Percentiles rank a stretch among this genome's conserved stretches.
Conservation (phyloP, 345 rosid species). For the Ailanthus altissimus region DNA sequence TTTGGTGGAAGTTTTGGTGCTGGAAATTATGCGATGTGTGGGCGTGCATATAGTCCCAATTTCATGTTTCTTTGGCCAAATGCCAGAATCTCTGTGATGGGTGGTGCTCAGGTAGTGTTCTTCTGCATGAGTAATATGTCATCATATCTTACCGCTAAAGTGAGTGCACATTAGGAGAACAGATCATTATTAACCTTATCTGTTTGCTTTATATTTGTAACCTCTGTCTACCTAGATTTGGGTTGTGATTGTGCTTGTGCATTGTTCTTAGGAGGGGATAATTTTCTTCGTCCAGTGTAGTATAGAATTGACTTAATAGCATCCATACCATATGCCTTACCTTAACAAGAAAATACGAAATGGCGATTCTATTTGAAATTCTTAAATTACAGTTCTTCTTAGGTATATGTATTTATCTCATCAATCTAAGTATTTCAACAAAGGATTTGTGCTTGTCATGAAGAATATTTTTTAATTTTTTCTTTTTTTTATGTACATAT, state of each 20-base stretch:
- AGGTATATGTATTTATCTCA: neutral
- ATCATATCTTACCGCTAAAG: neutral
- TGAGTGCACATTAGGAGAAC: neutral
- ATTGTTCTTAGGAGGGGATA: neutral
- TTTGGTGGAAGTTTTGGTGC: conserved; percentile 98
- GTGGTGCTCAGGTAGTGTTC: conserved; percentile 81
- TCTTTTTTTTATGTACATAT: too few relatives aligned
- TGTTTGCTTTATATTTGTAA: neutral
- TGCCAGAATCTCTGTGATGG: conserved; percentile 94
- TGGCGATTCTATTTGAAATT: conserved; percentile 1
- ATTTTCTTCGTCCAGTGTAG: neutral
- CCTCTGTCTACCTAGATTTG: neutral
- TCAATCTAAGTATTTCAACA: neutral
- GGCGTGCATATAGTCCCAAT: conserved; percentile 88
- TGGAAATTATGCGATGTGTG: conserved; percentile 98
- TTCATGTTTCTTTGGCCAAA: conserved; percentile 98
- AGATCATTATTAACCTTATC: neutral
- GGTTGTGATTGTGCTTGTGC: neutral
- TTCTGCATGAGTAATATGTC: neutral
- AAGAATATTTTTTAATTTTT: neutral
- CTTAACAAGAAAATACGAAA: neutral
- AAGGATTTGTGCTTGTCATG: neutral
- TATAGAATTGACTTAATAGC: neutral
- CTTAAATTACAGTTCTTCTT: neutral
- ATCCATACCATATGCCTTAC: neutral